These are phyloP conservation scores for Echium plantagineum DNA, from an alignment of 257 asterid species.

Conservation along the genomic window DNA sequence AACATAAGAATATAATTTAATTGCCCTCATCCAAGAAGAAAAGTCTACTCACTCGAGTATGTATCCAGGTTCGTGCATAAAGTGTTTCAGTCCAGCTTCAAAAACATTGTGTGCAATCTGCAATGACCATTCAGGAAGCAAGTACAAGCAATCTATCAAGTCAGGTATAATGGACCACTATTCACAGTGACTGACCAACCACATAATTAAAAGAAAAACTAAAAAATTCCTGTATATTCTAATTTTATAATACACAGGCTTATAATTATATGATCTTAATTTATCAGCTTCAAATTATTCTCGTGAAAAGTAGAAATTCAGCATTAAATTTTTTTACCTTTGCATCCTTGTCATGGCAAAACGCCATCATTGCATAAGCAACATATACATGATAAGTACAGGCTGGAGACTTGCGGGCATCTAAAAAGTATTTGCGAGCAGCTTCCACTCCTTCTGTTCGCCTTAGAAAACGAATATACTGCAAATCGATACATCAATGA, in stretches of 20 bases:
- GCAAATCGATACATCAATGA: constrained; percentile 12
- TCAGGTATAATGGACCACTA: not conserved
- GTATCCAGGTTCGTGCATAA: constrained; percentile 96
- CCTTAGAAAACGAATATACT: constrained; percentile 83
- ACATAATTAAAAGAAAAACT: not conserved
- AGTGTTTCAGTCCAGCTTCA: constrained; percentile 88
- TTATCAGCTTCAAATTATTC: not conserved
- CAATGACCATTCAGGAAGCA: constrained; percentile 7
- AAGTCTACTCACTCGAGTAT: constrained; percentile 78
- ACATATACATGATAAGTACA: constrained; percentile 97
- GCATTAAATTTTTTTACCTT: constrained; percentile 39
- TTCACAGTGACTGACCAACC: not conserved
- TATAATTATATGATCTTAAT: not conserved
- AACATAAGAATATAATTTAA: not conserved
- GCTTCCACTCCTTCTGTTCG: constrained; percentile 97
- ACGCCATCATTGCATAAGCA: constrained; percentile 97
- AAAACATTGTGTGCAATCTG: constrained; percentile 89
- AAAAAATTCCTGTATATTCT: no score
- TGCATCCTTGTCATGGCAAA: constrained; percentile 92
- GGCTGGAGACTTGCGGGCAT: constrained; percentile 83
- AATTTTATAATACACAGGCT: not conserved
- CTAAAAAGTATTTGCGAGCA: constrained; percentile 83
- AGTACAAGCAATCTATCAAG: not conserved
- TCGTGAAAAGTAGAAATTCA: not conserved
- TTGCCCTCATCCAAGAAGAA: constrained; percentile 1